Conservation (phyloP, 345 rosid genomes). For the Combretum micranthum region DNA sequence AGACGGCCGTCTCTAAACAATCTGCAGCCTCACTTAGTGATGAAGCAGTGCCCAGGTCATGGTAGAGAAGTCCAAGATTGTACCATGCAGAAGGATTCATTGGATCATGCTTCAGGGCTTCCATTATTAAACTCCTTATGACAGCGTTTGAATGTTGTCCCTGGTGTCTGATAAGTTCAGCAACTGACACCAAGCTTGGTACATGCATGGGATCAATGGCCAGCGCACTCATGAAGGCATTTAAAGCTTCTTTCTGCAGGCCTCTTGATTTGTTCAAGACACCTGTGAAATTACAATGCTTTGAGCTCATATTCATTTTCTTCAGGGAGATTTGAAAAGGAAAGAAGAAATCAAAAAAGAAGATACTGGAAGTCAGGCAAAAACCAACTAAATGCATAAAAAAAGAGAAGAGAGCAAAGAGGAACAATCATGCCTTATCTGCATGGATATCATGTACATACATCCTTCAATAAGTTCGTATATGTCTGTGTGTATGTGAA, state of each 20-base stretch:
- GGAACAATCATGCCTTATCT: no score
- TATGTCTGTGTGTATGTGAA: no score
- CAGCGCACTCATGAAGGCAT: constrained; percentile 42
- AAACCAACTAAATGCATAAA: no score
- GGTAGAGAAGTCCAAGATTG: constrained; percentile 55
- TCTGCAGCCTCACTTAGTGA: constrained; percentile 45
- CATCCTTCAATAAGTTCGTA: no score
- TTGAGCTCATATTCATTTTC: no score
- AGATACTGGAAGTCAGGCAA: no score
- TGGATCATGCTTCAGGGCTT: constrained; percentile 54
- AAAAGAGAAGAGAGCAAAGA: no score
- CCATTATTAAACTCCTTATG: constrained; percentile 56
- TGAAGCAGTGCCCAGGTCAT: constrained; percentile 34
- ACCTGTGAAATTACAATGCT: constrained; percentile 26
- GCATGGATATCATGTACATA: no score
- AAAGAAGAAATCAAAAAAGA: no score
- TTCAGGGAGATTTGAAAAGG: no score
- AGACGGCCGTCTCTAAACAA: constrained; percentile 60
- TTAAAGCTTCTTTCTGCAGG: constrained; percentile 45
- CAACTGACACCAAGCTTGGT: constrained; percentile 62
- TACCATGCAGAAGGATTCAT: constrained; percentile 68
- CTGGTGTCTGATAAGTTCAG: constrained; percentile 35
- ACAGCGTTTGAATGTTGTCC: constrained; percentile 31
- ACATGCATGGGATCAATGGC: constrained; percentile 55
- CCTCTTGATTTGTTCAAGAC: constrained; percentile 46